Percentiles rank a stretch among this genome's conserved stretches.
These are phyloP conservation scores for Phaeosphaeriaceae sp. DNA, from an alignment of 2,329 filamentous ascomycete species.

Conservation along the genomic window DNA sequence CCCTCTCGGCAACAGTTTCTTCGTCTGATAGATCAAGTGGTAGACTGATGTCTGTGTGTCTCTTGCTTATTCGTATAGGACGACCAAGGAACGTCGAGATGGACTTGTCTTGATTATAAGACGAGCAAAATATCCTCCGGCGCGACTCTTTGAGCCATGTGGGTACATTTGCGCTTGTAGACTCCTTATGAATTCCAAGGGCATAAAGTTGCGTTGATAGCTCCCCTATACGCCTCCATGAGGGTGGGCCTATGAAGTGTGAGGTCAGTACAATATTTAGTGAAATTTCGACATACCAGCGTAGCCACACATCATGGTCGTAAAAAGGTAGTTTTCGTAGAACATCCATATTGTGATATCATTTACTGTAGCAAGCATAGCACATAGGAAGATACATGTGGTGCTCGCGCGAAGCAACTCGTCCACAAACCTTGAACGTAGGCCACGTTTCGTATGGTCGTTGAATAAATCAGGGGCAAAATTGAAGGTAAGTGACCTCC, in stretches of 20 bases:
- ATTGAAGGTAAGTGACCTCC: conserved; percentile 38
- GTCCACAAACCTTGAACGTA: conserved; percentile 32
- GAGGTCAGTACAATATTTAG: not conserved
- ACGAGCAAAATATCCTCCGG: conserved; percentile 33
- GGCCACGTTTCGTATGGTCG: conserved; percentile 19
- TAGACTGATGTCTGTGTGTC: conserved; percentile 37
- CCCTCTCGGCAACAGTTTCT: conserved; percentile 29
- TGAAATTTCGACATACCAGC: conserved; percentile 36
- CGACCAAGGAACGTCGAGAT: conserved; percentile 45
- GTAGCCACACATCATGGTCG: conserved; percentile 45
- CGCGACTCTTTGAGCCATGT: conserved; percentile 39
- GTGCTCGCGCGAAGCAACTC: conserved; percentile 46
- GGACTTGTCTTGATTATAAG: conserved; percentile 42
- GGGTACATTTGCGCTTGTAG: conserved; percentile 29
- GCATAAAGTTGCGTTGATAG: conserved; percentile 40
- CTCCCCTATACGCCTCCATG: conserved; percentile 42
- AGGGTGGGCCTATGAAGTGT: conserved; percentile 27
- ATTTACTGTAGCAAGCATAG: conserved; percentile 47
- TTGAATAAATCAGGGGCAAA: conserved; percentile 27
- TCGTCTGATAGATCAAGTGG: conserved; percentile 41
- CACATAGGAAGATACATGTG: conserved; percentile 46
- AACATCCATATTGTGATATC: conserved; percentile 46
- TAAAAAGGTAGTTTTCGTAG: conserved; percentile 46
- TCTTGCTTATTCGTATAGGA: conserved; percentile 38
- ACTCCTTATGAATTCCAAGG: conserved; percentile 41